A percentile compares a stretch with the other conserved stretches of the same genome.
Conservation (phyloP, 805 yeast species). For the Candida insectalens region DNA sequence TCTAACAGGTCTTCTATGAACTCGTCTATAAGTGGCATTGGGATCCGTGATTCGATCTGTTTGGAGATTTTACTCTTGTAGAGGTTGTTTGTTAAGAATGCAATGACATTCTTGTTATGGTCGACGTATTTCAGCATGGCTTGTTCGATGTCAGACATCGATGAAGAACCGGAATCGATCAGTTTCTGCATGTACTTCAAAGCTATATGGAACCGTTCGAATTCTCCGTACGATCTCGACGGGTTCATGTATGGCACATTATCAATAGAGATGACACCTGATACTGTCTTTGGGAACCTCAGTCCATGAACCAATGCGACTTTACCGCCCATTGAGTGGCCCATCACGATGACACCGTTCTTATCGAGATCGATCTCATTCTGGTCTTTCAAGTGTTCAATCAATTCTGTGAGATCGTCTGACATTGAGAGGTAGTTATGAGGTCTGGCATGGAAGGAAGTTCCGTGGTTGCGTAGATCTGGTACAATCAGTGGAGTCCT, state of each 20-base stretch:
- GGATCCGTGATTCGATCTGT: slow-evolving; percentile 34
- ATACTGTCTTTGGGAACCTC: slow-evolving; percentile 48
- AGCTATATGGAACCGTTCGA: slow-evolving; percentile 20
- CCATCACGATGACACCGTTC: slow-evolving; percentile 44
- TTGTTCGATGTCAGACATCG: slow-evolving; percentile 40
- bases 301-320: slow-evolving; percentile 79
- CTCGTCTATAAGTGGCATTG: slow-evolving; percentile 54
- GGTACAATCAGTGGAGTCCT: slow-evolving; percentile 51
- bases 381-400: slow-evolving; percentile 8
- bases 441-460: slow-evolving; percentile 61
- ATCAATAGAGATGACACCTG: slow-evolving; percentile 60
- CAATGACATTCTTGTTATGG: slow-evolving; percentile 46
- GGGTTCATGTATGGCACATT: slow-evolving; percentile 69
- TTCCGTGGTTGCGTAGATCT: slow-evolving; percentile 88
- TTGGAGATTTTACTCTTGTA: slow-evolving; percentile 24
- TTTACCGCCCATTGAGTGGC: slow-evolving; percentile 93
- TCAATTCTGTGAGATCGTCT: slow-evolving; percentile 66
- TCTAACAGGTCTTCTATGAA: slow-evolving; percentile 55
- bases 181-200: slow-evolving; percentile 9
- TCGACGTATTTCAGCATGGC: slow-evolving; percentile 53
- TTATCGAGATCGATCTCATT: slow-evolving; percentile 5
- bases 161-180: slow-evolving; percentile 19
- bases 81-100: slow-evolving; percentile 65
- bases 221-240: slow-evolving; percentile 18
- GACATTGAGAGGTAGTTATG: slow-evolving; percentile 74